Evolutionary conservation across 1,284 basidiomycete species (phyloP), one percentile per base, ranked within the genome.

Genomic region (Tilletia indica): DNA sequence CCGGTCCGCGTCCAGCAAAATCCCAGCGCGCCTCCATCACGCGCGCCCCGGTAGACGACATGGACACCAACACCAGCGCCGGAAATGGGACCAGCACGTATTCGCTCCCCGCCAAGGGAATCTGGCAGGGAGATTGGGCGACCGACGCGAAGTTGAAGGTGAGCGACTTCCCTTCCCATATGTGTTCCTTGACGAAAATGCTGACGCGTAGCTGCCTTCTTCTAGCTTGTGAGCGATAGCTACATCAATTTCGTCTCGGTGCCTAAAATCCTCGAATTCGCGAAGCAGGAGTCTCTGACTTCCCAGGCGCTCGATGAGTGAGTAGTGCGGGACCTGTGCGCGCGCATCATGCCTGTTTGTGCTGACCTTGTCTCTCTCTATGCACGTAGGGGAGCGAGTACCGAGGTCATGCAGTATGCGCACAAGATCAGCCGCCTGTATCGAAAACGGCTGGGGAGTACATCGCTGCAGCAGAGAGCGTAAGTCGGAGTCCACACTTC

Each of bases 201-300:
- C 51, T 21, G 42, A n/a, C 21, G 51, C 21, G 9, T 45, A 25
- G 45, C 31, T 48, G n/a, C 9, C 12, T 9, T 36, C 68, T 19
- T 54, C 48, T 31, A 69, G 68, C 47, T 72, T 31, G 39, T 72
- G 19, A 58, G 76, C 45, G 76, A 82, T 45, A 74, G 78, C 4
- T 82, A 75, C 68, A 82, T 78, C 70, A 76, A 82, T 69, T 83
- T 83, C 68, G 76, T 74, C 42, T 81, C 80, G 4, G 71, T 80
- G 71, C 81, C 82, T 64, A 72, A 73, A 42, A 79, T 78, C 21
- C 38, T 64, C 14, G 61, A 34, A 11, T n/a, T 42, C 36, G 61
- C 61, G 36, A 34, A 42, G 36, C 61, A 21, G 36, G 36, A 42
- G 14, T n/a, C 56, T 14, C 56, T 58, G 14, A 25, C 56, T 4